phyloP scores from a whole-genome alignment of 2,329 filamentous ascomycete species.

The Cercospora brassicicola region DNA sequence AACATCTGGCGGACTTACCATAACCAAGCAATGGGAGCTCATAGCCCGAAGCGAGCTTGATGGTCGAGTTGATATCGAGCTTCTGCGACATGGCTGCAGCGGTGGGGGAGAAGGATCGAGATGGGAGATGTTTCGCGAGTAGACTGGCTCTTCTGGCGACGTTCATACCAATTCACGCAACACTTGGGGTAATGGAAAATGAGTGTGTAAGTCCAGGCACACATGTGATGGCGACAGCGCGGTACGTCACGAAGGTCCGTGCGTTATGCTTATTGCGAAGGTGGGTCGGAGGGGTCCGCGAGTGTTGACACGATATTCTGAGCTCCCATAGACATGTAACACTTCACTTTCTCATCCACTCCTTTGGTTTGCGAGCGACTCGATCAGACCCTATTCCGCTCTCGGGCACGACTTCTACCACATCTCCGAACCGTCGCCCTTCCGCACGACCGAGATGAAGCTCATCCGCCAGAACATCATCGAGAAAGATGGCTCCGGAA shows the following conservation, averaged over 20 bases:
- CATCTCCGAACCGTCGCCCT: not conserved
- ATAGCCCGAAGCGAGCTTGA: slow-evolving; percentile 59
- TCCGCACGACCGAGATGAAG: slow-evolving; percentile 54
- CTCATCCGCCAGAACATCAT: slow-evolving; percentile 68
- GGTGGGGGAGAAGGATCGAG: slow-evolving; percentile 24
- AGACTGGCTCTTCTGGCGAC: slow-evolving; percentile 6
- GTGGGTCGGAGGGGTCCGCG: not conserved
- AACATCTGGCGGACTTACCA: slow-evolving; percentile 45
- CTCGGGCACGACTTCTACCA: not conserved
- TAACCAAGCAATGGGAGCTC: slow-evolving; percentile 62
- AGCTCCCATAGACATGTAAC: not conserved
- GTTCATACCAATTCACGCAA: slow-evolving; percentile 12
- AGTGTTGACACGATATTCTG: slow-evolving; percentile 1
- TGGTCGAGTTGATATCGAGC: slow-evolving; percentile 50
- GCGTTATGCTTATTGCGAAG: not conserved
- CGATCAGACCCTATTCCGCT: not conserved
- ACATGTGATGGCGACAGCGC: not conserved
- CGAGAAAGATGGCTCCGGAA: slow-evolving; percentile 62
- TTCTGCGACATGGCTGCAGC: slow-evolving; percentile 42
- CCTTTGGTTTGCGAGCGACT: not conserved
- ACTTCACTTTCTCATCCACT: not conserved
- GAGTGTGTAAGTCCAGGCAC: not conserved
- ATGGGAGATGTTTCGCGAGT: not conserved
- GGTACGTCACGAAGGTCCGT: not conserved
- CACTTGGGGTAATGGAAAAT: not conserved